These are phyloP conservation scores for Boletellus sp. DNA, from an alignment of 1,284 basidiomycete genomes.

Conservation along the genomic window DNA sequence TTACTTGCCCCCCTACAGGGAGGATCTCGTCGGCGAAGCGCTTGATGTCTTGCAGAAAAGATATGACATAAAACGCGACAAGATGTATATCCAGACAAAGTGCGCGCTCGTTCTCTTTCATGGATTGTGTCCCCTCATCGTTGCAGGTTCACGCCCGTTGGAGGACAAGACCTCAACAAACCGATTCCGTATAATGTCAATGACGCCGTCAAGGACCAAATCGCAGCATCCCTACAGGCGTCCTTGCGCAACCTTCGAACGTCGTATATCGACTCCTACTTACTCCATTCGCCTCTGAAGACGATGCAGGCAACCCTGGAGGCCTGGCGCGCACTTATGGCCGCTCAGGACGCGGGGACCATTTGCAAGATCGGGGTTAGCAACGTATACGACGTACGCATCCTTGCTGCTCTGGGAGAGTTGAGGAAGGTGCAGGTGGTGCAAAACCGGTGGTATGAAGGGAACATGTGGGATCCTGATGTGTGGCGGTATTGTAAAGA, in stretches of 20 bases:
- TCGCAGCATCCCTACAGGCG: slow-evolving; percentile 56
- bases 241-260: slow-evolving; percentile 68
- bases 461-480: slow-evolving; percentile 69
- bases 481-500: slow-evolving; percentile 54
- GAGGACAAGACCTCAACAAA: slow-evolving; percentile 64
- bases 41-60: slow-evolving; percentile 50
- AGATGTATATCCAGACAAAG: slow-evolving; percentile 77
- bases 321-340: slow-evolving; percentile 62
- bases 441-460: slow-evolving; percentile 81
- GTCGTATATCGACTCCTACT: slow-evolving; percentile 67
- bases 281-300: slow-evolving; percentile 72
- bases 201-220: slow-evolving; percentile 55
- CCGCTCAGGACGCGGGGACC: slow-evolving; percentile 58
- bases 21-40: slow-evolving; percentile 75
- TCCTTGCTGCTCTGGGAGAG: slow-evolving; percentile 51
- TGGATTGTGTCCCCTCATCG: background rate
- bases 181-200: slow-evolving; percentile 69
- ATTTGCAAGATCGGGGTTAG: slow-evolving; percentile 68
- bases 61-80: slow-evolving; percentile 56
- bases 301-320: slow-evolving; percentile 57
- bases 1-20: slow-evolving; percentile 40
- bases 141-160: slow-evolving; percentile 64
- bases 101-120: slow-evolving; percentile 29
- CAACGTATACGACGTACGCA: slow-evolving; percentile 64
- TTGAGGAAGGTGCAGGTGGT: slow-evolving; percentile 64